Evolutionary conservation across 2,329 filamentous ascomycete genomes (phyloP).

Genomic region (Trichoderma cornu-damae): DNA sequence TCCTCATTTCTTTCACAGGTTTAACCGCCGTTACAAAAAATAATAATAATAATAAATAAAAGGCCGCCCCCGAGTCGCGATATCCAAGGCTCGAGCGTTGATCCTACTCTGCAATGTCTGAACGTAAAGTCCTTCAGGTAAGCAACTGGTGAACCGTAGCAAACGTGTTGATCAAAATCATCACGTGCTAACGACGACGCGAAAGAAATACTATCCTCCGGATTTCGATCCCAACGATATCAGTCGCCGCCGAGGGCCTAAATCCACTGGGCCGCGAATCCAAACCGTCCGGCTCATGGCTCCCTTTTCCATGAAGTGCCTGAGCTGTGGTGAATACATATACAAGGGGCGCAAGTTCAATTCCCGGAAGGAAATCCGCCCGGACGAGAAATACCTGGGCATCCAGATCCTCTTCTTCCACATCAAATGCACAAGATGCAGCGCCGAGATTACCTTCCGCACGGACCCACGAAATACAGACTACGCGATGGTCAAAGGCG

Average conservation of each 20-base stretch:
- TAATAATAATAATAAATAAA: too few species aligned
- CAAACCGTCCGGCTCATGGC: conserved; percentile 84
- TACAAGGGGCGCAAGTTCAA: conserved; percentile 96
- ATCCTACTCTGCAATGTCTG: conserved; percentile 60
- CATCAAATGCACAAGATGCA: conserved; percentile 82
- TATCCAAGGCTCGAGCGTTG: neutral
- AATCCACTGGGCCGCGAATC: conserved; percentile 69
- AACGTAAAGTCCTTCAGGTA: conserved; percentile 68
- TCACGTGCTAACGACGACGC: conserved; percentile 8
- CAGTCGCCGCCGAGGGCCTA: conserved; percentile 62
- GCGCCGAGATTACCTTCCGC: conserved; percentile 81
- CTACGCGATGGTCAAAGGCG: conserved; percentile 74
- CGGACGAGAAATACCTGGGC: conserved; percentile 79
- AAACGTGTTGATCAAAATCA: neutral
- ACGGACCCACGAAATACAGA: conserved; percentile 96
- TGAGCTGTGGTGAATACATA: conserved; percentile 66
- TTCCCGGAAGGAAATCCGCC: conserved; percentile 83
- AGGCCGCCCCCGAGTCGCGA: too few species aligned
- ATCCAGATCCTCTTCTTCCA: conserved; percentile 81
- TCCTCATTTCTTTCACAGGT: neutral
- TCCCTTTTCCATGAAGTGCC: conserved; percentile 41
- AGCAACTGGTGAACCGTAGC: neutral
- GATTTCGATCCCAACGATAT: conserved; percentile 90
- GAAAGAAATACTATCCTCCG: conserved; percentile 57
- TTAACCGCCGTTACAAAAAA: too few species aligned